Evolutionary conservation across 164 flowering plant genomes (phyloP).

Genomic region (Sextonia rubra): DNA sequence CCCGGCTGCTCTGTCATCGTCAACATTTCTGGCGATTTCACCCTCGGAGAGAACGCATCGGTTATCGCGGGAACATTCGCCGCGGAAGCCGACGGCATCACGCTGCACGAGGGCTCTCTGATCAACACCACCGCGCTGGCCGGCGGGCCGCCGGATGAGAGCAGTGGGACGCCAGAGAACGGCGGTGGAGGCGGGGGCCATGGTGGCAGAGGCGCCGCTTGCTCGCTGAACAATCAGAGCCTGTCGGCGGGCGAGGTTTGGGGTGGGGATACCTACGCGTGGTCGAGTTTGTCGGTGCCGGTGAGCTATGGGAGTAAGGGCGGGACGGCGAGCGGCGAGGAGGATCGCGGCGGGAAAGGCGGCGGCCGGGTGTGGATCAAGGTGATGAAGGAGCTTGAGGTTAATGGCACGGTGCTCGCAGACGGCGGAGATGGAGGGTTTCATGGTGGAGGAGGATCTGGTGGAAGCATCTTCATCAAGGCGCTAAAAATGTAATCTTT

Average conservation of each 20-base stretch:
- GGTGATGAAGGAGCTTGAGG: constrained; percentile 21
- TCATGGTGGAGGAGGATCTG: constrained; percentile 96
- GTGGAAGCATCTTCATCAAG: constrained; percentile 75
- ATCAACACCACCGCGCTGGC: constrained; percentile 61
- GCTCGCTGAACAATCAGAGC: constrained; percentile 51
- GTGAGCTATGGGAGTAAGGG: constrained; percentile 79
- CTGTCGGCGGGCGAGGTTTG: constrained; percentile 79
- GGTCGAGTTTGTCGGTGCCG: constrained; percentile 53
- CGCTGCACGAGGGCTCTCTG: constrained; percentile 36
- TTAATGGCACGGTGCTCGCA: constrained; percentile 54
- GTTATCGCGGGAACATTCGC: constrained; percentile 46
- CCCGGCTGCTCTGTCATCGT: constrained; percentile 48
- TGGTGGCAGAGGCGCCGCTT: constrained; percentile 90
- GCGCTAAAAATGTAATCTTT: constrained; percentile 67
- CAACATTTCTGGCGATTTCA: constrained; percentile 49
- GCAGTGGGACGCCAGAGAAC: constrained; percentile 69
- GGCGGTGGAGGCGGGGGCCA: constrained; percentile 86
- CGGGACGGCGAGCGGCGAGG: constrained; percentile 58
- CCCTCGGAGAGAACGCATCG: constrained; percentile 36
- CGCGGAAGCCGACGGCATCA: constrained; percentile 36
- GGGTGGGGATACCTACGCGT: constrained; percentile 87
- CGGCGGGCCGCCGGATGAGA: constrained; percentile 63
- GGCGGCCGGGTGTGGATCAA: constrained; percentile 62
- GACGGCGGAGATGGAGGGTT: constrained; percentile 81
- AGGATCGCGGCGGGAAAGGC: constrained; percentile 70